phyloP scores from a whole-genome alignment of 495 filamentous ascomycete species.

The Penicillium coffeae region DNA sequence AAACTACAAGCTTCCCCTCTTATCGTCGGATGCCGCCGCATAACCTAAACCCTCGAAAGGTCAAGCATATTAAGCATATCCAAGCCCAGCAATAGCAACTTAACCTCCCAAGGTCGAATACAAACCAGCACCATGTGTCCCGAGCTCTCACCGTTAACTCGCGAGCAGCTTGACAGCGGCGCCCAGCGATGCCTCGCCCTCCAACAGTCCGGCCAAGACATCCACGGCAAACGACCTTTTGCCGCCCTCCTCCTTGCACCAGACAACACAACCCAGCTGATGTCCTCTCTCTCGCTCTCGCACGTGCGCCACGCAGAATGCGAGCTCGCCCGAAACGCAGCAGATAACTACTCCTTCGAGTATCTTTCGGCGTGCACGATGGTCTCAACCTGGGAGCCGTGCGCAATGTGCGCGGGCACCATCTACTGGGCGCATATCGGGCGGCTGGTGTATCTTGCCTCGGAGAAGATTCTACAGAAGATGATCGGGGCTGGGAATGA shows the following conservation, averaged over 20 bases:
- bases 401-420: constrained; percentile 50
- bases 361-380: constrained; percentile 49
- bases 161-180: constrained; percentile 29
- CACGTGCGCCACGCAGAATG: constrained; percentile 55
- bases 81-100: neutral
- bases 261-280: constrained; percentile 45
- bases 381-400: constrained; percentile 54
- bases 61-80: no score
- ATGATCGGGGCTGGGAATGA: constrained; percentile 46
- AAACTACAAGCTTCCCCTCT: constrained; percentile 6
- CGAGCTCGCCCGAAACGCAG: constrained; percentile 48
- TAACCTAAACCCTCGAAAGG: no score
- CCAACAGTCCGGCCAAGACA: constrained; percentile 36
- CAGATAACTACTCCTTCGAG: constrained; percentile 45
- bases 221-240: constrained; percentile 47
- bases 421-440: constrained; percentile 56
- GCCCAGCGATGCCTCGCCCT: constrained; percentile 37
- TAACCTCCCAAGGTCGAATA: neutral
- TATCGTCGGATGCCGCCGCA: constrained; percentile 21
- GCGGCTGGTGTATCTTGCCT: constrained; percentile 49
- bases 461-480: constrained; percentile 42
- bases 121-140: neutral
- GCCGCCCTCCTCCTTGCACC: constrained; percentile 45
- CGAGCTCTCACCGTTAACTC: constrained; percentile 8
- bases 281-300: constrained; percentile 47